These are phyloP conservation scores for Wickerhamiella galacta DNA, from an alignment of 805 yeast genomes.

Conservation along the genomic window DNA sequence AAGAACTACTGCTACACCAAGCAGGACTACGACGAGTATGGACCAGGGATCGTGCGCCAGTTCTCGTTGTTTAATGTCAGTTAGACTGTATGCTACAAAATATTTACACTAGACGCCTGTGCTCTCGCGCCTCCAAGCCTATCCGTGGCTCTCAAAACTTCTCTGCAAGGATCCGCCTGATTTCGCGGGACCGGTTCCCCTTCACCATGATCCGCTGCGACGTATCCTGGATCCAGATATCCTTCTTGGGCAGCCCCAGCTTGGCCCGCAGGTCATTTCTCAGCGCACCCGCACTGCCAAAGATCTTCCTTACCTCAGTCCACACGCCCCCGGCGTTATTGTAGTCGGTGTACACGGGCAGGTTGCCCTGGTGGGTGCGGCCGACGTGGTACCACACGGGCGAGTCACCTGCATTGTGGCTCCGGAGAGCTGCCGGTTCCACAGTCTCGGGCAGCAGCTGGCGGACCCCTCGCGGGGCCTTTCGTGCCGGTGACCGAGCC, in stretches of 20 bases:
- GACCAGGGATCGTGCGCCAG: conserved; percentile 95
- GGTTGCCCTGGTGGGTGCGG: conserved; percentile 32
- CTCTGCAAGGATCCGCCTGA: conserved; percentile 23
- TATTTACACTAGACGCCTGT: neutral
- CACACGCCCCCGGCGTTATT: conserved; percentile 44
- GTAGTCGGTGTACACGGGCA: conserved; percentile 66
- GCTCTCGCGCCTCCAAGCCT: neutral
- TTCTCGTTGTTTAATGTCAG: conserved; percentile 77
- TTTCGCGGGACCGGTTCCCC: conserved; percentile 28
- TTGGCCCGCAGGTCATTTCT: conserved; percentile 44
- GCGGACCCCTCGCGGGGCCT: neutral
- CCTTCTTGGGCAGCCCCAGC: conserved; percentile 30
- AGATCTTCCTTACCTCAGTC: conserved; percentile 57
- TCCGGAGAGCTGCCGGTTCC: neutral
- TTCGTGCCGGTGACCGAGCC: neutral
- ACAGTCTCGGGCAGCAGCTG: neutral
- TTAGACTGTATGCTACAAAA: conserved; percentile 1
- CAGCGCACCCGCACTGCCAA: conserved; percentile 50
- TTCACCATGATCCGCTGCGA: conserved; percentile 37
- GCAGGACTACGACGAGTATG: conserved; percentile 92
- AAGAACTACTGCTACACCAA: conserved; percentile 93
- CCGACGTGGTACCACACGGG: conserved; percentile 13
- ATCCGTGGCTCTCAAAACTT: conserved; percentile 16
- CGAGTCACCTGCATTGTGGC: too few relatives aligned
- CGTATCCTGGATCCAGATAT: conserved; percentile 33